Evolutionary conservation across 768 basidiomycete species (phyloP).

Genomic region (Rhodotorula graminis): DNA sequence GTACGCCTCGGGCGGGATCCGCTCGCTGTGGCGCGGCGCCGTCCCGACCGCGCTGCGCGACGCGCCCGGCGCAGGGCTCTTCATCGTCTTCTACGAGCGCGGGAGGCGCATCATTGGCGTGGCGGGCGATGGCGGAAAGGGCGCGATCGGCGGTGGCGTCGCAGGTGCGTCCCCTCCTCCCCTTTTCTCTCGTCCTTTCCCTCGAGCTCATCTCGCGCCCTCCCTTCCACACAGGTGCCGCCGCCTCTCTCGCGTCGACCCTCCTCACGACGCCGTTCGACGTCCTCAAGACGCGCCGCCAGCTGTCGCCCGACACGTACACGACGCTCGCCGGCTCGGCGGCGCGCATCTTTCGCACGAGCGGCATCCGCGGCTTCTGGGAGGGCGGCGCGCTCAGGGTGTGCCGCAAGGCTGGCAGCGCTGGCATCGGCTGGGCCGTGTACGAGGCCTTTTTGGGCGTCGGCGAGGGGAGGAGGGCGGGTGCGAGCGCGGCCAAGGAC

Average conservation of each 20-base stretch:
- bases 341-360: background rate
- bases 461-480: conserved; percentile 22
- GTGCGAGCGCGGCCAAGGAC: background rate
- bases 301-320: conserved; percentile 26
- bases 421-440: conserved; percentile 38
- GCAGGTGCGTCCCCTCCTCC: conserved; percentile 14
- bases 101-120: conserved; percentile 28
- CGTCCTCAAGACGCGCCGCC: conserved; percentile 38
- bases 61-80: conserved; percentile 50
- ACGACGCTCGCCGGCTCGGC: conserved; percentile 19
- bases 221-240: conserved; percentile 14
- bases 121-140: conserved; percentile 21
- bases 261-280: conserved; percentile 41
- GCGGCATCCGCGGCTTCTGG: conserved; percentile 36
- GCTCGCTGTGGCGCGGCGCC: conserved; percentile 49
- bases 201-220: background rate
- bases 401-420: conserved; percentile 35
- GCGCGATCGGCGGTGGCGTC: conserved; percentile 24
- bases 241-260: conserved; percentile 35
- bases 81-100: conserved; percentile 49
- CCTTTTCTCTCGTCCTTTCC: no score
- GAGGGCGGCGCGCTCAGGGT: conserved; percentile 39
- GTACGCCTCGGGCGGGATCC: conserved; percentile 44
- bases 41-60: conserved; percentile 50
- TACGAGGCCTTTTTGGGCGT: conserved; percentile 36